Evolutionary conservation across 2,329 filamentous ascomycete species (phyloP), one percentile per base, ranked within the genome.

Genomic region (Diaporthe citrichinensis): DNA sequence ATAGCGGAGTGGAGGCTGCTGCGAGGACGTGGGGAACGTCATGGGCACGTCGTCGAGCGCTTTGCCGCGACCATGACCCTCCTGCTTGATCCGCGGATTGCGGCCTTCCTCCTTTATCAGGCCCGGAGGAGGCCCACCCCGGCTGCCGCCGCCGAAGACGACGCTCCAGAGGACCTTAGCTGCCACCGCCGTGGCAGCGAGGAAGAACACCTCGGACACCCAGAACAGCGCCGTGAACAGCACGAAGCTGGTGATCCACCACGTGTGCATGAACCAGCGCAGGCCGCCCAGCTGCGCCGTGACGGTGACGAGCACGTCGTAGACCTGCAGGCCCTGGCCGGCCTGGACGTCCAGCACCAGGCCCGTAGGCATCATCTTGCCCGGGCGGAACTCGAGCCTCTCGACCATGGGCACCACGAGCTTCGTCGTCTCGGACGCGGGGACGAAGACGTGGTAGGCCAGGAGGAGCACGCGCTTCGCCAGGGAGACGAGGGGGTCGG

Each of bases 211-310:
- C 81, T 96, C 95, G 17, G 91, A 90, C 1, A 86, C 82, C 95
- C 96, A 98, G 84, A 98, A 98, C 0, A 90, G 79, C 0, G 86
- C 83, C 0, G 92, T 94, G 80, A 95, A 94, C 0, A 92, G 80
- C 0, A 94, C 71, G 75, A 95, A 95, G 7, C 92, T 92, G 2
- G 91, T 83, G 49, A 97, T 80, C 17, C 94, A 91, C 85, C 96
- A 93, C 77, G 95, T 92, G 80, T 97, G 97, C 94, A 99, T 98
- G 73, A 96, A 80, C 91, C 94, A 97, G 67, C 94, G 87, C 76
- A 98, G 83, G 0, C 96, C 96, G 15, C 90, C 88, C 78, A 98
- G 92, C 72, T 92, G 90, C 6, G 96, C 96, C 39, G 90, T 92
- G 77, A 98, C 91, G 3, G 89, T 89, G 46, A 98, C 88, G 20